Conservation (phyloP, 1,284 basidiomycete genomes). For the Ceratobasidium sp. region DNA sequence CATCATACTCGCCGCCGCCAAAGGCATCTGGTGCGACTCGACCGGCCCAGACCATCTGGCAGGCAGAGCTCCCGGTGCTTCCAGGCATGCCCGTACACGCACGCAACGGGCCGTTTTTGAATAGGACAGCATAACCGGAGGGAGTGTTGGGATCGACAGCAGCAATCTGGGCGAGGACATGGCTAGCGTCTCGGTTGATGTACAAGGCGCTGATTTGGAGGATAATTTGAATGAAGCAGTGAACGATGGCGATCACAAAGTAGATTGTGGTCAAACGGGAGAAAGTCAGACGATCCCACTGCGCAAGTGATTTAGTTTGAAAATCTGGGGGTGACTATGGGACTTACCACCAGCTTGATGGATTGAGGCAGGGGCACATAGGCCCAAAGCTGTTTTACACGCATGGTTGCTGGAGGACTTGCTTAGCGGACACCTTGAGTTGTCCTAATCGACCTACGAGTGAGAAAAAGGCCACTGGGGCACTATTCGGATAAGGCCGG, state of each 20-base stretch:
- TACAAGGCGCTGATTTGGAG: slow-evolving; percentile 71
- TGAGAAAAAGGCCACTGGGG: slow-evolving; percentile 23
- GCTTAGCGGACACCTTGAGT: background rate
- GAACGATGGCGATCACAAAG: slow-evolving; percentile 67
- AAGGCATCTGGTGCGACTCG: slow-evolving; percentile 28
- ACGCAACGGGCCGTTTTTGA: slow-evolving; percentile 54
- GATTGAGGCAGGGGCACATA: slow-evolving; percentile 39
- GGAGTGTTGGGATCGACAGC: slow-evolving; percentile 56
- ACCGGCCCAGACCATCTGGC: slow-evolving; percentile 51
- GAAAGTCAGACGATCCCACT: slow-evolving; percentile 75
- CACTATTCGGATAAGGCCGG: background rate
- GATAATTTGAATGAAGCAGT: slow-evolving; percentile 70
- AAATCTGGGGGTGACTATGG: background rate
- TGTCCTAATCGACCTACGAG: background rate
- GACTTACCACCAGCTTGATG: slow-evolving; percentile 39
- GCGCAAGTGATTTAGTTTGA: background rate
- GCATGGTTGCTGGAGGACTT: slow-evolving; percentile 15
- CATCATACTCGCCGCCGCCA: slow-evolving; percentile 13
- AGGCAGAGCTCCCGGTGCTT: slow-evolving; percentile 57
- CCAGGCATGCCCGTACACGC: slow-evolving; percentile 64
- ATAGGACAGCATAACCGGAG: slow-evolving; percentile 61
- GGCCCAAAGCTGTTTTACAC: slow-evolving; percentile 40
- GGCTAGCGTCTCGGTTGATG: slow-evolving; percentile 65
- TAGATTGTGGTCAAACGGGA: slow-evolving; percentile 70
- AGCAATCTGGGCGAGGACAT: slow-evolving; percentile 56